Evolutionary conservation across 345 rosid genomes (phyloP).

Genomic region (Eucalyptus polybractea): DNA sequence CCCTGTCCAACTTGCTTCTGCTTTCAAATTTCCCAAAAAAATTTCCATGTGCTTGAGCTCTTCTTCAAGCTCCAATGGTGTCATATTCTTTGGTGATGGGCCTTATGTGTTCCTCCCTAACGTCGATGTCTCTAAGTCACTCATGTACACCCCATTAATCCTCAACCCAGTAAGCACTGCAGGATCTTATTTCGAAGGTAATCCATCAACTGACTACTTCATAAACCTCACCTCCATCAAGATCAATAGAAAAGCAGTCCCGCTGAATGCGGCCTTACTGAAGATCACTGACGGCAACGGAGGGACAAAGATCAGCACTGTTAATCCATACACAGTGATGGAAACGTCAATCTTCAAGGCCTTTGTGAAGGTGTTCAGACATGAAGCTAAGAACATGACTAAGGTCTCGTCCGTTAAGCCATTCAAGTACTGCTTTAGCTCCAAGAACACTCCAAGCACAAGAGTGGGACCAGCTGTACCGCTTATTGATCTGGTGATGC

Average conservation of each 20-base stretch:
- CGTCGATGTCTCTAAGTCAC: constrained; percentile 17
- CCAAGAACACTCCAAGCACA: constrained; percentile 15
- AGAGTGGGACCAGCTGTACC: constrained; percentile 31
- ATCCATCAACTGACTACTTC: constrained; percentile 23
- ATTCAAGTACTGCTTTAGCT: constrained; percentile 46
- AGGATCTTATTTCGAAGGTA: neutral
- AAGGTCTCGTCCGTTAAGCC: constrained; percentile 33
- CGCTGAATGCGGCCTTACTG: constrained; percentile 11
- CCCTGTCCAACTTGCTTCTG: constrained; percentile 11
- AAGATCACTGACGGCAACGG: constrained; percentile 26
- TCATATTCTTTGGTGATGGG: constrained; percentile 20
- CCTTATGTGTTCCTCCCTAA: constrained; percentile 16
- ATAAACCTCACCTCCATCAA: constrained; percentile 22
- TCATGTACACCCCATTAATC: constrained; percentile 25
- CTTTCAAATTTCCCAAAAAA: constrained; percentile 7
- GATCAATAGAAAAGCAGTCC: constrained; percentile 14
- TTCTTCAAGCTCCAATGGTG: constrained; percentile 4
- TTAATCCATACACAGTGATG: constrained; percentile 48
- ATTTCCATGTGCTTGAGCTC: constrained; percentile 23
- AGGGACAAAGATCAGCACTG: constrained; percentile 69
- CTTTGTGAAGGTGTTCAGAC: constrained; percentile 23
- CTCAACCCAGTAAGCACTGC: constrained; percentile 23
- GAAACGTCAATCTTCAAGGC: constrained; percentile 42
- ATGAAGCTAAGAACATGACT: constrained; percentile 25
- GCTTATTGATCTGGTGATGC: constrained; percentile 16